Evolutionary conservation across 2,329 filamentous ascomycete genomes (phyloP), one percentile per base, ranked within the genome.

Genomic region (Cercospora sp.): DNA sequence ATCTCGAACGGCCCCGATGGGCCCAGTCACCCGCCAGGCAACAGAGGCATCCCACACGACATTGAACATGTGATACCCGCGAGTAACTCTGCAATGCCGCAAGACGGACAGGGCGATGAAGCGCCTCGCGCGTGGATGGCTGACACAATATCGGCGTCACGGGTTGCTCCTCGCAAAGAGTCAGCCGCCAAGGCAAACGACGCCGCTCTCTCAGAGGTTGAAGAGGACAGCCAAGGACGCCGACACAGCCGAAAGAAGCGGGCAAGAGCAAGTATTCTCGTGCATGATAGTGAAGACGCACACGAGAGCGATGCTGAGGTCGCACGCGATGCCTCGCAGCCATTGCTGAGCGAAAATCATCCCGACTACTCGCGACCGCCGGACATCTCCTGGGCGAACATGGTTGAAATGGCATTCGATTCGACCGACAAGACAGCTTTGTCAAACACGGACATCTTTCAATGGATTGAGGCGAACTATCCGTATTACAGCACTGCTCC

Each of bases 391-490:
- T 64, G 42, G 51, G 13, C 45, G 16, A 30, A 61, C 23, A 45
- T 68, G n/a, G 61, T 68, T 16, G 36, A 20, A 28, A 64, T 55
- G 60, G 61, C 66, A 3, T 64, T 68, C 20, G 40, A 45, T 10
- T 63, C 66, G 8, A 60, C 36, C 18, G 16, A 53, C 13, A 45
- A 26, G 18, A 40, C 23, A 10, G 42, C 10, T 20, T 64, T 68
- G 61, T 55, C 58, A 13, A 63, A 28, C 42, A 60, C 28, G 40
- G 61, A 64, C 6, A 59, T 68, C 16, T 64, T 51, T 26, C 20
- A 42, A 16, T 68, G 66, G 66, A 33, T 68, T 6, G 61, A 68
- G 30, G 18, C 42, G 23, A 64, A 64, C 20, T 64, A 55, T n/a
- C 30, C 57, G 6, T 64, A 68, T 31, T 68, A 64, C 45, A 63